These are phyloP conservation scores for Agrostemma githago DNA, from an alignment of 148 eudicot genomes.

Conservation along the genomic window DNA sequence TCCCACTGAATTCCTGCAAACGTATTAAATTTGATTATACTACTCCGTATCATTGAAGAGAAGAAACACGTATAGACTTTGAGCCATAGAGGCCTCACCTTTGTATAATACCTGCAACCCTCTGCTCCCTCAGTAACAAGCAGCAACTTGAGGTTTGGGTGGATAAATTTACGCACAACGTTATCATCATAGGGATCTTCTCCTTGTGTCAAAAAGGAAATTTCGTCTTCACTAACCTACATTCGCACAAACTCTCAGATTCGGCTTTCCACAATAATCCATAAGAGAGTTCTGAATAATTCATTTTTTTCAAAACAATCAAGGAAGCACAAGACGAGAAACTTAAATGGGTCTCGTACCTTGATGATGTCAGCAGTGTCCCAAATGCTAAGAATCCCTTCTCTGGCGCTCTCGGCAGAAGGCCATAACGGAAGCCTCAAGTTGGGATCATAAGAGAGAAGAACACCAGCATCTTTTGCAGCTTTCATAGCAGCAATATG, in stretches of 20 bases:
- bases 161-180: conserved; percentile 88
- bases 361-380: conserved; percentile 92
- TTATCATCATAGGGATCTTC: conserved; percentile 90
- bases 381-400: conserved; percentile 96
- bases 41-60: no score
- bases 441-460: conserved; percentile 94
- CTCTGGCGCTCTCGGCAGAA: conserved; percentile 76
- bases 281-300: neutral
- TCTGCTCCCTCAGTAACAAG: conserved; percentile 37
- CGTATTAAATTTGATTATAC: conserved; percentile 2
- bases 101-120: conserved; percentile 93
- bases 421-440: conserved; percentile 97
- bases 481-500: conserved; percentile 88
- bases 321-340: neutral
- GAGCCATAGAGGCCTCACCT: conserved; percentile 41
- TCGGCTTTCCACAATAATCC: conserved; percentile 5
- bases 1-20: conserved; percentile 79
- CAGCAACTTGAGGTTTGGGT: conserved; percentile 69
- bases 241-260: conserved; percentile 19
- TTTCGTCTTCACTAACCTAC: conserved; percentile 94
- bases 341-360: conserved; percentile 32
- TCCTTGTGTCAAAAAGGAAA: conserved; percentile 77
- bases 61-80: no score
- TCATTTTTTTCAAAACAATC: neutral
- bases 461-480: conserved; percentile 90